Percentiles rank a stretch among this genome's conserved stretches.
Evolutionary conservation across 2,329 filamentous ascomycete species (phyloP).

Genomic region (Diplodia corticola): DNA sequence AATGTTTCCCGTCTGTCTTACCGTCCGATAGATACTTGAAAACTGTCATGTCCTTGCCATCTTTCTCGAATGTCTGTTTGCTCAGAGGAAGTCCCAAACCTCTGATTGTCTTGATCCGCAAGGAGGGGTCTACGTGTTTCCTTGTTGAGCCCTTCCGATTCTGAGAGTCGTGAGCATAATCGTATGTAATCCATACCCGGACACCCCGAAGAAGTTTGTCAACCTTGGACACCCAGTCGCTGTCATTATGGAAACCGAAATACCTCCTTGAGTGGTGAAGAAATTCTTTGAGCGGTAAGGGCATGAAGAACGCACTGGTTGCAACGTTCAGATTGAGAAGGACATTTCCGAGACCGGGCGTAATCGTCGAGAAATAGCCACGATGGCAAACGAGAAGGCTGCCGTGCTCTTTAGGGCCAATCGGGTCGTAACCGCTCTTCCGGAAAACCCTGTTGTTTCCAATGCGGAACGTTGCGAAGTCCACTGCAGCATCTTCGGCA

Average conservation of each 20-base stretch:
- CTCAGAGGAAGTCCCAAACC: background rate
- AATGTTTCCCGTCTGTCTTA: background rate
- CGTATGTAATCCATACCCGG: background rate
- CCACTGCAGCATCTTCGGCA: background rate
- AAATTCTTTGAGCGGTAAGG: background rate
- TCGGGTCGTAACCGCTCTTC: background rate
- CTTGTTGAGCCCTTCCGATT: no score
- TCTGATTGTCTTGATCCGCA: background rate
- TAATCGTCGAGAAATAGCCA: conserved; percentile 4
- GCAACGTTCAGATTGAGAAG: background rate
- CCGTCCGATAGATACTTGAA: background rate
- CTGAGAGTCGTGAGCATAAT: background rate
- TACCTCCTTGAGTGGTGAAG: rapidly evolving
- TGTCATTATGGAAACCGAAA: rapidly evolving
- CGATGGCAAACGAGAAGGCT: background rate
- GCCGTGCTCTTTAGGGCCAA: no score
- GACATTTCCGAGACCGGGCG: conserved; percentile 18
- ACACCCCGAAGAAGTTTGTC: background rate
- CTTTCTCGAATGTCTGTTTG: background rate
- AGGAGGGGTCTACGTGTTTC: background rate
- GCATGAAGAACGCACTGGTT: background rate
- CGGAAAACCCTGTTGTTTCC: background rate
- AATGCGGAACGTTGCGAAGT: background rate
- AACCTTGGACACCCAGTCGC: background rate
- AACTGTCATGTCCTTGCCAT: background rate